These are phyloP conservation scores for Catharanthus roseus DNA, from an alignment of 257 asterid genomes.

Conservation along the genomic window DNA sequence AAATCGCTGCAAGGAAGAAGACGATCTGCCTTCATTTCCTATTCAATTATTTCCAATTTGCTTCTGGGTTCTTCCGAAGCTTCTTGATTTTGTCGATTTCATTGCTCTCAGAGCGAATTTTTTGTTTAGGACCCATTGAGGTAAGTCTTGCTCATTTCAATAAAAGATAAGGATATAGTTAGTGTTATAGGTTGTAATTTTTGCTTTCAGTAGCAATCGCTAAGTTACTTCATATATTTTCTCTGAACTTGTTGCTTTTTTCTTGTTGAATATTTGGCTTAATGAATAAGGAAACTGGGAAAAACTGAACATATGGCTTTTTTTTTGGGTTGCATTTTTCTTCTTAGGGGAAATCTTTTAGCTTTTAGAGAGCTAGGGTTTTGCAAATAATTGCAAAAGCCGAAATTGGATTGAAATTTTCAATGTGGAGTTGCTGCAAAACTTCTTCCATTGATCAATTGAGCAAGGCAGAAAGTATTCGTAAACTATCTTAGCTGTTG, in stretches of 20 bases:
- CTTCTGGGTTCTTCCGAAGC: not conserved
- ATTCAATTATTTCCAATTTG: not conserved
- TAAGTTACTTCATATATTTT: not conserved
- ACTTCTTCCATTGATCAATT: constrained; percentile 2
- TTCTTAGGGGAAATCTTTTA: not conserved
- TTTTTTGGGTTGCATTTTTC: not conserved
- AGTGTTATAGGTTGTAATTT: not conserved
- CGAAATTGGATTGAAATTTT: not conserved
- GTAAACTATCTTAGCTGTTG: not conserved
- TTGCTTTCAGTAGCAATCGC: not conserved
- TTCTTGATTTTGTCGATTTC: constrained; percentile 3
- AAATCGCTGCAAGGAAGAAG: not conserved
- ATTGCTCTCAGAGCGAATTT: not conserved
- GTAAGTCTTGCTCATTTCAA: constrained; percentile 4
- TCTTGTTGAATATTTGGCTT: not conserved
- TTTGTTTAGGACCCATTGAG: not conserved
- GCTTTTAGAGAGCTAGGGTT: constrained; percentile 8
- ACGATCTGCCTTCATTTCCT: constrained; percentile 10
- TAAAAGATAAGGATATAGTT: not conserved
- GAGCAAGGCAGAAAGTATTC: not conserved
- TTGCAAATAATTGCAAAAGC: not conserved
- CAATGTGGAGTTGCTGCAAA: not conserved
- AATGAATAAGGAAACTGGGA: too few species aligned
- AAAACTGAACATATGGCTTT: too few species aligned
- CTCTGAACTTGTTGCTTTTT: not conserved